Conservation (phyloP, 768 basidiomycete genomes). For the Phanerochaete carnosa region DNA sequence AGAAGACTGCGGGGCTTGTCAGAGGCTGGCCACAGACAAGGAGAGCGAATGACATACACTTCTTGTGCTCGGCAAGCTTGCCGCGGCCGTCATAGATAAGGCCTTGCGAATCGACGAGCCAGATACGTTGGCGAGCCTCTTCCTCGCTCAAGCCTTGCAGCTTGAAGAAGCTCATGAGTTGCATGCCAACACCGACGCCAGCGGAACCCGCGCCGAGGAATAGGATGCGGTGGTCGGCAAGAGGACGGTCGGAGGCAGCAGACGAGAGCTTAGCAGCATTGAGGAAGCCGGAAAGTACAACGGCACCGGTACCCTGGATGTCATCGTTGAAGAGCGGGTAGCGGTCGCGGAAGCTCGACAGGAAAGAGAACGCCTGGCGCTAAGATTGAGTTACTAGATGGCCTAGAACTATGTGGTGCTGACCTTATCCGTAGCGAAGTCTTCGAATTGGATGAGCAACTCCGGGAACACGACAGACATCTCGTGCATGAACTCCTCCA, state of each 20-base stretch:
- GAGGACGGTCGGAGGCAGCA: conserved; percentile 61
- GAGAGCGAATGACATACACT: conserved; percentile 44
- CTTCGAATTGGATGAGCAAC: conserved; percentile 86
- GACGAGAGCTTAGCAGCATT: conserved; percentile 81
- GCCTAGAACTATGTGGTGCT: not conserved
- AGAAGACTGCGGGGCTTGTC: conserved; percentile 55
- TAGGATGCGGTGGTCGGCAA: conserved; percentile 77
- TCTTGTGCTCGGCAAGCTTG: conserved; percentile 76
- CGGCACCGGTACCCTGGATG: conserved; percentile 87
- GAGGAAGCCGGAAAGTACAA: conserved; percentile 86
- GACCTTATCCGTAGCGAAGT: conserved; percentile 83
- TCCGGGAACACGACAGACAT: conserved; percentile 75
- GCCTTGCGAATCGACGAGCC: conserved; percentile 84
- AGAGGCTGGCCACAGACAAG: not conserved
- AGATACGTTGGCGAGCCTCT: conserved; percentile 75
- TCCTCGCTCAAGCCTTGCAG: conserved; percentile 72
- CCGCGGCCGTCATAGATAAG: conserved; percentile 77
- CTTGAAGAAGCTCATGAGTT: conserved; percentile 87
- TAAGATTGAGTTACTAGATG: not conserved
- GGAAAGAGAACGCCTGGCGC: conserved; percentile 69
- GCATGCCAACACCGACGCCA: conserved; percentile 89
- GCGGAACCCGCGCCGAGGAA: conserved; percentile 93
- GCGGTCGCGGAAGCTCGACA: conserved; percentile 68
- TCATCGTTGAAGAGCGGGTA: conserved; percentile 90
- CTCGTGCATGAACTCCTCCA: conserved; percentile 92